Conservation (phyloP, 1,284 basidiomycete species). For the Porogramme epimiltina region DNA sequence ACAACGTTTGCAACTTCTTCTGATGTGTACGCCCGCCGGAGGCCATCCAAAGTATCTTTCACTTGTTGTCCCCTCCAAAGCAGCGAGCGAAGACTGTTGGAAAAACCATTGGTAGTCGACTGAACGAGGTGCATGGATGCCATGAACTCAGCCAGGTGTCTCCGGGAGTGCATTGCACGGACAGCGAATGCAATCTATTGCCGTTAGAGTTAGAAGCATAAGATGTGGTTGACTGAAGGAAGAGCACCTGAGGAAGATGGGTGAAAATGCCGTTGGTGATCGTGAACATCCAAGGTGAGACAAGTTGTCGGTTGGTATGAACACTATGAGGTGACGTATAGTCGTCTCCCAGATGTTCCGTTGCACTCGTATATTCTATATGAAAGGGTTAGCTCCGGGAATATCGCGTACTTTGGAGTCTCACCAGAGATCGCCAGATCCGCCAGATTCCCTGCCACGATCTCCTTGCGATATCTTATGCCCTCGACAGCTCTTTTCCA, state of each 20-base stretch:
- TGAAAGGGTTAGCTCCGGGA: no score
- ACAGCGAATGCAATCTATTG: conserved; percentile 73
- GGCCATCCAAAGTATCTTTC: conserved; percentile 53
- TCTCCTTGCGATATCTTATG: conserved; percentile 66
- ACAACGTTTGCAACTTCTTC: conserved; percentile 60
- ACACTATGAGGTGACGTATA: no score
- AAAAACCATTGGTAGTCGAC: conserved; percentile 56
- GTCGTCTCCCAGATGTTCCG: not conserved
- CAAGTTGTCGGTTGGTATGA: no score
- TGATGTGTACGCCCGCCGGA: conserved; percentile 67
- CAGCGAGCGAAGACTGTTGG: conserved; percentile 45
- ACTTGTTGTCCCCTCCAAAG: conserved; percentile 53
- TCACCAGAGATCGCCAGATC: conserved; percentile 26
- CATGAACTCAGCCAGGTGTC: conserved; percentile 68
- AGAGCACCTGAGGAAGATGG: no score
- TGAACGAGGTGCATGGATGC: conserved; percentile 71
- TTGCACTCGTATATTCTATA: not conserved
- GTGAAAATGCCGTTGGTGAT: no score
- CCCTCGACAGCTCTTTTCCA: conserved; percentile 57
- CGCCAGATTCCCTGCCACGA: conserved; percentile 67
- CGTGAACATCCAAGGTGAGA: no score
- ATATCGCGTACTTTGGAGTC: no score
- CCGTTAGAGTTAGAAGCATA: no score
- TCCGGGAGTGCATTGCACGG: conserved; percentile 67
- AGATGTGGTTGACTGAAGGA: no score